Base-by-base conservation (phyloP, 768 basidiomycete species). In the Auriculariales sp. region DNA sequence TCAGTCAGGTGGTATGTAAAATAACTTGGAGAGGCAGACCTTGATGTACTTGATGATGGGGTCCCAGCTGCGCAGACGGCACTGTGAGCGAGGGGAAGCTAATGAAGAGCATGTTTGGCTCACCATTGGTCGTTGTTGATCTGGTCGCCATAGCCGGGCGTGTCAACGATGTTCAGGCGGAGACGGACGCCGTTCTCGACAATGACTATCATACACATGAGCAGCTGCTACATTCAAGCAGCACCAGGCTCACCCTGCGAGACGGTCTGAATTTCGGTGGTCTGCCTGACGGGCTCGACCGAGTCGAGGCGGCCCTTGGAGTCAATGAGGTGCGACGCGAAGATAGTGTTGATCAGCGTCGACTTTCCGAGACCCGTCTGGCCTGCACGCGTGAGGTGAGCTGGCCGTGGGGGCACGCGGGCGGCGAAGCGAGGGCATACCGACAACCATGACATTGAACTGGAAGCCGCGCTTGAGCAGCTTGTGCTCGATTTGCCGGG, bases 81-180 rank as follows among this genome's bases (percentile, higher is more conserved):
- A 30, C 9, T 24, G 42, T 35, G 22, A 46, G 28, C 27, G 28
- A 31, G 6, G 33, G 22, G 24, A 22, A 17, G 32, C 45, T 12
- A 6, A 17, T 0, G 19, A n/a, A 27, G 15, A 34, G 44, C 27
- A 32, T 50, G 31, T 28, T 29, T 33, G 31, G 31, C 27, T 45
- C 59, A 92, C 89, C 95, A 97, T 65, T 86, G 86, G 66, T 99
- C 94, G 66, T 99, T 99, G 78, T 99, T 94, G 64, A 99, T 79
- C 60, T 92, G 89, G 75, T 99, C 94, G 44, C 93, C 94, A 59
- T 93, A 99, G 30, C 95, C 94, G 48, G 94, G 94, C 10, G 95
- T 99, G 67, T 99, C 94, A 57, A 98, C 90, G 56, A 99, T 97
- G 74, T 97, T 98, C 60, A 99, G 71, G 47, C 90, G 79, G 53